Evolutionary conservation across 179 eudicot species (phyloP).

Genomic region (Corrigiola litoralis): DNA sequence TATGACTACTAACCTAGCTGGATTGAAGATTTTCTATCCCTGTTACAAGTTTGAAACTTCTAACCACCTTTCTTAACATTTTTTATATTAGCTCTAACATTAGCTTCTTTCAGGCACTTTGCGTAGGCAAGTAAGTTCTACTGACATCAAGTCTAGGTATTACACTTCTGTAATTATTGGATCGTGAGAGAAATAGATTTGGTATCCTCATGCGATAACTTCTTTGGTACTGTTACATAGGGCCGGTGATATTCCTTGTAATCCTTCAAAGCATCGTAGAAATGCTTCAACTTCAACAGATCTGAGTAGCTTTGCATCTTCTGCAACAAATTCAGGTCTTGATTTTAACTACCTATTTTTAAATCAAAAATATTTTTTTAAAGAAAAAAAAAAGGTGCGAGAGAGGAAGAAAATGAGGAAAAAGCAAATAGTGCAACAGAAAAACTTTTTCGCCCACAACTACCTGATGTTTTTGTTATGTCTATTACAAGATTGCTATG

Average conservation of each 20-base stretch:
- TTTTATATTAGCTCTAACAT: neutral
- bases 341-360: neutral
- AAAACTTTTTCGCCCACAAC: no score
- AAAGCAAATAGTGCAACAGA: no score
- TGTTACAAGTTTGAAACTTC: neutral
- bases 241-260: constrained; percentile 42
- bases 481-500: no score
- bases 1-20: neutral
- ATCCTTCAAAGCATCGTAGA: constrained; percentile 58
- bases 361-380: no score
- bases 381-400: no score
- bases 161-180: constrained; percentile 1
- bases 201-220: constrained; percentile 6
- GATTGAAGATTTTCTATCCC: no score
- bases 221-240: constrained; percentile 21
- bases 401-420: no score
- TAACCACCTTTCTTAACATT: neutral
- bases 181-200: neutral
- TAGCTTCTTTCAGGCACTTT: constrained; percentile 44
- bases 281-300: constrained; percentile 63
- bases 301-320: constrained; percentile 43
- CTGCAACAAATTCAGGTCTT: constrained; percentile 56
- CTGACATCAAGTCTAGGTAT: constrained; percentile 60
- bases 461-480: no score
- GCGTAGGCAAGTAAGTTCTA: constrained; percentile 49